These are phyloP conservation scores for Pelagophyceae sp. DNA, from an alignment of 352 stramenopile species.

Conservation along the genomic window DNA sequence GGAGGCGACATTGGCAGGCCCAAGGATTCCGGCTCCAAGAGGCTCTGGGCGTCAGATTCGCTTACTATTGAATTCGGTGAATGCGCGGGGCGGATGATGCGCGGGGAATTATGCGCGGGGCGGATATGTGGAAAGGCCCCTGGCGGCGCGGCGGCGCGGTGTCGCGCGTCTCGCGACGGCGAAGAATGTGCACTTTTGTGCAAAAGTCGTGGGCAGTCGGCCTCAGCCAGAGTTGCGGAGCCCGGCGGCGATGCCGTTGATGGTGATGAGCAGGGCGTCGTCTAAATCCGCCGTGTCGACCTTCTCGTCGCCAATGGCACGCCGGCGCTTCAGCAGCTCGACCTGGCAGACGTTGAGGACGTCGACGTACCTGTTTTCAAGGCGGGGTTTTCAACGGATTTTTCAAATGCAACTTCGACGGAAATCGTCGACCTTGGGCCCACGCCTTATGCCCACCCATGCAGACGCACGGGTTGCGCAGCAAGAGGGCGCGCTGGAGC, in stretches of 20 bases:
- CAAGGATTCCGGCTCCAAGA: too few species aligned
- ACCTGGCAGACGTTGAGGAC: slow-evolving; percentile 68
- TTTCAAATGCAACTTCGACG: slow-evolving; percentile 44
- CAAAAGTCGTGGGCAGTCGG: too few species aligned
- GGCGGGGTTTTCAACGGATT: too few species aligned
- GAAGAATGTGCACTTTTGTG: too few species aligned
- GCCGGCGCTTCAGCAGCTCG: slow-evolving; percentile 57
- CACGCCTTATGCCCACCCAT: not conserved
- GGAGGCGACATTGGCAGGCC: too few species aligned
- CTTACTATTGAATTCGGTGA: too few species aligned
- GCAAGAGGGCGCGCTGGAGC: slow-evolving; percentile 49
- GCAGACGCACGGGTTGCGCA: slow-evolving; percentile 41
- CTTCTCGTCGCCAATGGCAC: slow-evolving; percentile 40
- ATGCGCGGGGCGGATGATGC: too few species aligned
- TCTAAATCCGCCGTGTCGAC: slow-evolving; percentile 47
- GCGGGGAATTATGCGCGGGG: too few species aligned
- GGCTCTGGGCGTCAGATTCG: too few species aligned
- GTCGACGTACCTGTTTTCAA: slow-evolving; percentile 73
- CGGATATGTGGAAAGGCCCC: too few species aligned
- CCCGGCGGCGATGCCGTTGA: slow-evolving; percentile 68
- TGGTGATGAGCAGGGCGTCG: slow-evolving; percentile 62
- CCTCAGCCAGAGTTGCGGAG: slow-evolving; percentile 71
- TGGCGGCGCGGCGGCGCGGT: too few species aligned
- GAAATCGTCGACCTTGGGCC: slow-evolving; percentile 39
- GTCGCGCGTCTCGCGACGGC: too few species aligned